Evolutionary conservation across 139 green algal genomes (phyloP).

Genomic region (Medakamo hakoo): DNA sequence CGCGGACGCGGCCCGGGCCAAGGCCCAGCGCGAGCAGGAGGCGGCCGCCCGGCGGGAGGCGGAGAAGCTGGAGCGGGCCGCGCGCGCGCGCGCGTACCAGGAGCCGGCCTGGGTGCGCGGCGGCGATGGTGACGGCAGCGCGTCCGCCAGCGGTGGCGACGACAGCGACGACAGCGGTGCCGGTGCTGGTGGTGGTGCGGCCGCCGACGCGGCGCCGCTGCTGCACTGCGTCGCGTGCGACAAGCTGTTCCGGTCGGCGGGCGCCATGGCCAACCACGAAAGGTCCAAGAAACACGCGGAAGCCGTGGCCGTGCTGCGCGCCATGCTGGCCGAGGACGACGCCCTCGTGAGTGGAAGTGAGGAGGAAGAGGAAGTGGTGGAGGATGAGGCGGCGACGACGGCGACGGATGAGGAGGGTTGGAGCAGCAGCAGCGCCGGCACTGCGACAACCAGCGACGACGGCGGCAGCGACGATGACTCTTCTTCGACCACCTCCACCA

Average conservation of each 20-base stretch:
- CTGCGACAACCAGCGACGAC: not conserved
- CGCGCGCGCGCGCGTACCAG: constrained; percentile 13
- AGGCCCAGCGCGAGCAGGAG: not conserved
- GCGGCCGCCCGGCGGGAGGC: constrained; percentile 9
- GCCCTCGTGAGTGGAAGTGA: not conserved
- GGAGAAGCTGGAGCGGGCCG: constrained; percentile 19
- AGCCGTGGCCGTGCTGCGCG: constrained; percentile 17
- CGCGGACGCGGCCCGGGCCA: constrained; percentile 7
- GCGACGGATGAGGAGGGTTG: constrained; percentile 7
- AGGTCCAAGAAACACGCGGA: constrained; percentile 63
- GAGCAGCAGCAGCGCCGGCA: not conserved
- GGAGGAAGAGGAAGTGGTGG: not conserved
- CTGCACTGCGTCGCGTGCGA: constrained; percentile 76
- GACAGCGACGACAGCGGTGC: too few species aligned
- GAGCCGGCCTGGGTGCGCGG: constrained; percentile 26
- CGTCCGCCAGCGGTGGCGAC: constrained; percentile 11
- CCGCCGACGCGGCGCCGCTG: constrained; percentile 23
- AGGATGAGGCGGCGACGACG: constrained; percentile 3
- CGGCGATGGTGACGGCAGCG: constrained; percentile 5
- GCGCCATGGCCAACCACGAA: constrained; percentile 73
- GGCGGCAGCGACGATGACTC: not conserved
- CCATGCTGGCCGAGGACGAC: constrained; percentile 27
- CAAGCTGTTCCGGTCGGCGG: constrained; percentile 74
- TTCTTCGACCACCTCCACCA: not conserved
- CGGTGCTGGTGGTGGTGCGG: constrained; percentile 2